These are phyloP conservation scores for Leptographium radiaticola DNA, from an alignment of 2,329 filamentous ascomycete species.

Conservation along the genomic window DNA sequence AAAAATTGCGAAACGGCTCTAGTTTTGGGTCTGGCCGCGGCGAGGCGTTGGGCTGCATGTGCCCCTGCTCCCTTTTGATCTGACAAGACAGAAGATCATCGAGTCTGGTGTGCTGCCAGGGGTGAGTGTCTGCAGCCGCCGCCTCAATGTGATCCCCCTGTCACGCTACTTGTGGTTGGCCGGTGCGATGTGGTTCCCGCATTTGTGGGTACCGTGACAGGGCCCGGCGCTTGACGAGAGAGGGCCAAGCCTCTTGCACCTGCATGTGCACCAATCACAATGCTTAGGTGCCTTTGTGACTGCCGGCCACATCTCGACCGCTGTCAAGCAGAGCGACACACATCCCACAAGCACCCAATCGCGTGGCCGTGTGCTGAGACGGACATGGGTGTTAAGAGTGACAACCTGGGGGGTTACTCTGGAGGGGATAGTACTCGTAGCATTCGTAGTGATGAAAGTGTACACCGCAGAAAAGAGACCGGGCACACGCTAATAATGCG, in stretches of 20 bases:
- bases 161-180: background rate
- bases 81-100: background rate
- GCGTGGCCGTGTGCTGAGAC: background rate
- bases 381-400: background rate
- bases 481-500: no score
- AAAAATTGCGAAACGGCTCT: no score
- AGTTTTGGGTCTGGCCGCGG: no score
- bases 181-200: background rate
- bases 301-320: background rate
- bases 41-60: no score
- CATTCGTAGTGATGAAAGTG: background rate
- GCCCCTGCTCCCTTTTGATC: no score
- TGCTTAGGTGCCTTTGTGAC: background rate
- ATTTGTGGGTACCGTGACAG: background rate
- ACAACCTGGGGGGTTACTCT: background rate
- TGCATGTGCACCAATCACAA: background rate
- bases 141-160: background rate
- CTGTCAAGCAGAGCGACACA: background rate
- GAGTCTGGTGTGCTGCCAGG: background rate
- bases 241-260: background rate
- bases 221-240: background rate
- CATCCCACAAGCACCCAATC: background rate
- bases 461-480: no score
- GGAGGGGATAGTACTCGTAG: background rate
- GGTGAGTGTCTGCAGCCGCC: background rate